Conservation (phyloP, 768 basidiomycete species). For the Hebeloma cylindrosporum region DNA sequence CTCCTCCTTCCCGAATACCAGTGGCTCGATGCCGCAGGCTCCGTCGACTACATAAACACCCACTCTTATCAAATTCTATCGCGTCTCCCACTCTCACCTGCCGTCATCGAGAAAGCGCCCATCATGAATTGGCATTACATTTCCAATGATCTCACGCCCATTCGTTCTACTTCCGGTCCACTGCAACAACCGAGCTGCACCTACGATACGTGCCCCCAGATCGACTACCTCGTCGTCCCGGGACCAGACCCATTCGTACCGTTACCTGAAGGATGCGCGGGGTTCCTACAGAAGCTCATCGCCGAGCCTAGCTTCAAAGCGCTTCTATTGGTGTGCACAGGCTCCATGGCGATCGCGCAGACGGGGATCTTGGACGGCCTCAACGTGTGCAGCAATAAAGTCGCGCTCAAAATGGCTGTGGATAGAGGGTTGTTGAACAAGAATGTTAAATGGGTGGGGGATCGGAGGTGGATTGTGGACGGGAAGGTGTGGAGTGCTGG, state of each 20-base stretch:
- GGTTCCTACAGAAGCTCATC: conserved; percentile 19
- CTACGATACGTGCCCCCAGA: conserved; percentile 19
- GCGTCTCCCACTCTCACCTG: not conserved
- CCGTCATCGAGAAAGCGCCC: conserved; percentile 18
- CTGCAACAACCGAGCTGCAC: conserved; percentile 20
- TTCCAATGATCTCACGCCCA: conserved; percentile 14
- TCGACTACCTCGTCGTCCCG: conserved; percentile 28
- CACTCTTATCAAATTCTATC: conserved; percentile 12
- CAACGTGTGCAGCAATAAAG: conserved; percentile 24
- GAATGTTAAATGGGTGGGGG: conserved; percentile 28
- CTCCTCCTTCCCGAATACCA: conserved; percentile 21
- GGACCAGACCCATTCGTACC: conserved; percentile 18
- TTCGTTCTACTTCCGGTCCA: conserved; percentile 21
- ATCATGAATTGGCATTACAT: conserved; percentile 27
- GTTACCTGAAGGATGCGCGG: conserved; percentile 15
- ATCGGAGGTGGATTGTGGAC: conserved; percentile 25
- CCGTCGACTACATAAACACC: conserved; percentile 23
- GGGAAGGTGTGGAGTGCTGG: conserved; percentile 30
- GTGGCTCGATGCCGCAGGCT: conserved; percentile 24
- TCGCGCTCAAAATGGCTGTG: conserved; percentile 10
- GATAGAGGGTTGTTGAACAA: conserved; percentile 13
- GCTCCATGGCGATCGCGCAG: conserved; percentile 19
- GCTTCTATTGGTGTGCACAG: conserved; percentile 23
- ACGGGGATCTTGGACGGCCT: conserved; percentile 24
- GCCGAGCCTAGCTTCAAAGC: conserved; percentile 18